These are phyloP conservation scores for Scleroderma bovista DNA, from an alignment of 768 basidiomycete species.

Conservation along the genomic window DNA sequence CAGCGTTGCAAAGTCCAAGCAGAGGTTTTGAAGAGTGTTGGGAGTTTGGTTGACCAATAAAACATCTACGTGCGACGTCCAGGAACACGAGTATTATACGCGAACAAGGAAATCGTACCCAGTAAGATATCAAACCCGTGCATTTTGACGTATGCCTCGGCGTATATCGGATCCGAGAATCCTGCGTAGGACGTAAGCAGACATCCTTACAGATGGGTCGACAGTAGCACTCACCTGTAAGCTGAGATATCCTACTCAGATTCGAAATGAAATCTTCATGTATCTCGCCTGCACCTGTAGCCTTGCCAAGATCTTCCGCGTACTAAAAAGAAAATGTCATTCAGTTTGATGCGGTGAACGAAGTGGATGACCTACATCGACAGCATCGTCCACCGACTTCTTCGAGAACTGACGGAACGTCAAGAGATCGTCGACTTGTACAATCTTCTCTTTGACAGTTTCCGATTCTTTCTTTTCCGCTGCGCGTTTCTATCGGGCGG, in stretches of 20 bases:
- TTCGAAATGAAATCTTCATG: constrained; percentile 95
- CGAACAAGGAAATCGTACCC: constrained; percentile 40
- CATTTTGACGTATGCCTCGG: constrained; percentile 96
- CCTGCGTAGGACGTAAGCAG: too few relatives aligned
- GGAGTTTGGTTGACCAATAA: constrained; percentile 93
- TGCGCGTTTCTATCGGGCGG: constrained; percentile 64
- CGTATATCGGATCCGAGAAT: constrained; percentile 98
- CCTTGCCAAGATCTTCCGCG: constrained; percentile 81
- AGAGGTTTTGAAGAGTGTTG: constrained; percentile 93
- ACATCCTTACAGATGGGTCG: too few relatives aligned
- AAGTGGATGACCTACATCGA: constrained; percentile 46
- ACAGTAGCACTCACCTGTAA: constrained; percentile 58
- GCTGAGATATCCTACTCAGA: constrained; percentile 85
- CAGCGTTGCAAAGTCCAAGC: constrained; percentile 94
- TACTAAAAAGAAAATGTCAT: constrained; percentile 46
- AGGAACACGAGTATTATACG: neutral
- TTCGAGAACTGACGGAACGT: constrained; percentile 94
- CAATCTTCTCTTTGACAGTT: constrained; percentile 50
- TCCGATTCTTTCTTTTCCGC: constrained; percentile 88
- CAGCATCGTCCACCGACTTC: constrained; percentile 75
- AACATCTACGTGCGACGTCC: constrained; percentile 53
- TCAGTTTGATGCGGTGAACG: neutral
- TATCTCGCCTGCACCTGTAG: constrained; percentile 78
- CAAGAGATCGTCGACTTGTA: constrained; percentile 92
- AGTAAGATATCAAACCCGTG: constrained; percentile 96